Evolutionary conservation across 2,329 filamentous ascomycete species (phyloP), one percentile per base, ranked within the genome.

Genomic region (Talaromyces sp.): DNA sequence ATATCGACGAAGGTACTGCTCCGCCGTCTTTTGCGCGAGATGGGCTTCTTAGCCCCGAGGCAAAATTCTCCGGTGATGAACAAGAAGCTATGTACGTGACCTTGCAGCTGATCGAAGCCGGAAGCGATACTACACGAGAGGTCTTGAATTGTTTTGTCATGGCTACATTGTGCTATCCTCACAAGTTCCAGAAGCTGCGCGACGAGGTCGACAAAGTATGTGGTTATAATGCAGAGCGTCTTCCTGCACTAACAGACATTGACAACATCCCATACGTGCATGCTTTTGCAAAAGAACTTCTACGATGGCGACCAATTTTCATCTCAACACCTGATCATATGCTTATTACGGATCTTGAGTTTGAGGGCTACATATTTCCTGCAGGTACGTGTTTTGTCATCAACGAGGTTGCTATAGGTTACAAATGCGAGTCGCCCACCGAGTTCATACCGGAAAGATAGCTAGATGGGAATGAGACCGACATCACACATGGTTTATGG

Each of bases 41-140:
- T 63, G 69, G 71, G 6, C 70, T 78, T 58, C 68, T 78, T 9
- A 69, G 73, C 31, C 58, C 60, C 25, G 70, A 69, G 33, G 71
- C 62, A 9, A 72, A 72, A 62, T 80, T 70, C 68, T 70, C 66
- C 3, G 76, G 73, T 3, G 67, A 69, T 35, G 74, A 78, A 1
- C 71, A 77, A 25, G 74, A 79, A 33, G 71, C 73, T n/a, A 81
- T 80, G 76, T 80, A 79, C 39, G 69, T 79, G 27, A 74, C 75
- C 2, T 73, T 76, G 63, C 72, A 75, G 17, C 68, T 82, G 10
- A 74, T 83, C 19, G 78, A 78, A 63, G 81, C 81, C 0, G 81
- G 81, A 7, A 76, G 73, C 35, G 81, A 83, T 66, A 84, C 77
- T 4, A 79, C 80, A 0, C 72, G 79, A n/a, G 73, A 78, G 67